Evolutionary conservation across 2,329 filamentous ascomycete genomes (phyloP), one percentile per base, ranked within the genome.

Genomic region (Botryotinia narcissicola): DNA sequence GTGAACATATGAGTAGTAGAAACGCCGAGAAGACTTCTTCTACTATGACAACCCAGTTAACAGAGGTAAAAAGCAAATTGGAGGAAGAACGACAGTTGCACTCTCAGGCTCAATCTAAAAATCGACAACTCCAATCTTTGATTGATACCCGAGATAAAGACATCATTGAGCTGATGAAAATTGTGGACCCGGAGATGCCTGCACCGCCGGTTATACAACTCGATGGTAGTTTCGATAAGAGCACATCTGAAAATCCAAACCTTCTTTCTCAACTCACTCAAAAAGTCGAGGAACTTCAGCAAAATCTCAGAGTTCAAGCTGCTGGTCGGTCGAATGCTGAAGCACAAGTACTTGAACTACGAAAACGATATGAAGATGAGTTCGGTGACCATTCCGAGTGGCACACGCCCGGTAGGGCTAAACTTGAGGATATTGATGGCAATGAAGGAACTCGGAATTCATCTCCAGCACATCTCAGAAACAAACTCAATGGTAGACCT

Each of bases 1-100:
- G 94, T 44, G 95, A 98, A 83, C 93, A 95, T 80, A 97, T 98
- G 84, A 90, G 91, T 32, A 96, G 91, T 80, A 91, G 95, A 74
- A 96, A 93, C 80, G 95, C 95, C 6, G 95, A 98, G 83, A 97
- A 97, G 82, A 88, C 91, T 35, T 91, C 93, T 29, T 97, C 94
- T 0, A 92, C 90, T 51, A 88, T 92, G 74, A 93, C 91, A 10
- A 89, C 92, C 35, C 94, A 98, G 81, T 86, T 98, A 42, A 93
- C 94, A 14, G 96, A 98, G 81, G 91, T 91, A 22, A 97, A 97
- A 79, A 90, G 95, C 46, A 96, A 92, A 72, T 88, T 98, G 35
- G 96, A 98, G 79, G 95, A 94, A 1, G 95, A 98, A 82, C 88
- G 93, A 67, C 95, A 98, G 79, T 85, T 97, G 72, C 92, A 93